Percentiles rank a stretch among this genome's conserved stretches.
Evolutionary conservation across 2,329 filamentous ascomycete genomes (phyloP).

Genomic region (Knufia petricola): DNA sequence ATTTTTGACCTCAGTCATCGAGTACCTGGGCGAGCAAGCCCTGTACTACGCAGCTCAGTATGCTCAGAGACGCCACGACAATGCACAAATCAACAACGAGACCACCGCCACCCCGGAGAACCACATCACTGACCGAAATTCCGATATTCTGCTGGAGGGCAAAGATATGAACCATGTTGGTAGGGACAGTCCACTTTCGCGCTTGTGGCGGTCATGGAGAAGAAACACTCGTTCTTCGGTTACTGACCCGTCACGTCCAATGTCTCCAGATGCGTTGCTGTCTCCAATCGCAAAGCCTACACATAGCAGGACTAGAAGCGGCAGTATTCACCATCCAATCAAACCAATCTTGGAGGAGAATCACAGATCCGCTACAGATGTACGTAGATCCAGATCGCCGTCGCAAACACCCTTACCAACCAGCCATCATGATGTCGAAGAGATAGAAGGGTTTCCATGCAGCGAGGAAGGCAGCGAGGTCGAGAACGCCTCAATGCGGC

Average conservation of each 20-base stretch:
- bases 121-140: conserved; percentile 45
- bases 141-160: conserved; percentile 72
- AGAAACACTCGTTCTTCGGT: conserved; percentile 45
- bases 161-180: conserved; percentile 88
- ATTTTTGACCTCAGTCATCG: conserved; percentile 87
- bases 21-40: conserved; percentile 87
- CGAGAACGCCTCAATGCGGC: conserved; percentile 8
- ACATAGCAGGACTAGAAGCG: conserved; percentile 26
- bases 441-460: conserved; percentile 70
- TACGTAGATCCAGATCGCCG: conserved; percentile 28
- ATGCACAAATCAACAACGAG: conserved; percentile 21
- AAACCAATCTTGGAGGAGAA: conserved; percentile 25
- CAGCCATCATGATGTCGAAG: conserved; percentile 58
- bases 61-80: conserved; percentile 58
- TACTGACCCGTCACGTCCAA: conserved; percentile 48
- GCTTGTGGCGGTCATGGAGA: conserved; percentile 92
- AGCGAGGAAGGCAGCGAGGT: conserved; percentile 34
- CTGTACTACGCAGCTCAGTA: conserved; percentile 80
- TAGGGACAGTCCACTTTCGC: conserved; percentile 75
- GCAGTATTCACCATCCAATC: conserved; percentile 24
- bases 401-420: conserved; percentile 60
- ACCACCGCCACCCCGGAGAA: conserved; percentile 19
- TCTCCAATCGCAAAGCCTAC: conserved; percentile 12
- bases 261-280: conserved; percentile 25
- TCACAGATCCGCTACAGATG: conserved; percentile 25